Evolutionary conservation across 176 grass and related monocot genomes (phyloP).

Genomic region (Oryza coarctata): DNA sequence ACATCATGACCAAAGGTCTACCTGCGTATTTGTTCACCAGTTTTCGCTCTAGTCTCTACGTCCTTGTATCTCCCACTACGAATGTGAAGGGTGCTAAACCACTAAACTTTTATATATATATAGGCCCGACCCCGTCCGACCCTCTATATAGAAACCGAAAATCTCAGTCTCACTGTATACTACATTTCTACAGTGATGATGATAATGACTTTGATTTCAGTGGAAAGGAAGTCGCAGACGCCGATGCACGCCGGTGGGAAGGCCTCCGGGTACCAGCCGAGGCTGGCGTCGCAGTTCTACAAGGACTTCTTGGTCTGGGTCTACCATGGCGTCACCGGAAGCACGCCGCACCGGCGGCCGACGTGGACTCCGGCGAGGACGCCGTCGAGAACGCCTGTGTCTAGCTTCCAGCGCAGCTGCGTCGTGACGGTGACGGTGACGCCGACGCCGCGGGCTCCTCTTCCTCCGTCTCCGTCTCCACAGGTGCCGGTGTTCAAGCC

Average conservation of each 20-base stretch:
- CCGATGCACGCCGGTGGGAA: slow-evolving; percentile 12
- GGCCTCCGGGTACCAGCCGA: slow-evolving; percentile 43
- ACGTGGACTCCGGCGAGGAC: slow-evolving; percentile 63
- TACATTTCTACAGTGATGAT: no score
- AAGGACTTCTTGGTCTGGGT: slow-evolving; percentile 77
- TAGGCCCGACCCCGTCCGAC: no score
- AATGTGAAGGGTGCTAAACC: no score
- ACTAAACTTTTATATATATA: no score
- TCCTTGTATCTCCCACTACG: no score
- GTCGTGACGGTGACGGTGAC: neutral
- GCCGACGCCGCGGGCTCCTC: neutral
- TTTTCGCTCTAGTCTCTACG: no score
- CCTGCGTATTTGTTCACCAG: no score
- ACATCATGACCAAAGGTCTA: no score
- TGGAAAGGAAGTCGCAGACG: slow-evolving; percentile 52
- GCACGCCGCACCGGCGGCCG: slow-evolving; percentile 47
- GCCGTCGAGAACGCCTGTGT: slow-evolving; percentile 45
- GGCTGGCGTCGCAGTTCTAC: slow-evolving; percentile 72
- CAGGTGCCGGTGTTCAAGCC: slow-evolving; percentile 39
- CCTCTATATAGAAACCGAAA: no score
- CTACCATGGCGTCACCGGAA: slow-evolving; percentile 57
- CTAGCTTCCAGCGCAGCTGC: slow-evolving; percentile 39
- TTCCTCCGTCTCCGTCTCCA: slow-evolving; percentile 35
- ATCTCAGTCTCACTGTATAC: no score
- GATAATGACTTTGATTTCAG: slow-evolving; percentile 54